Conservation (phyloP, 495 filamentous ascomycete genomes). For the Penicillium angulare region DNA sequence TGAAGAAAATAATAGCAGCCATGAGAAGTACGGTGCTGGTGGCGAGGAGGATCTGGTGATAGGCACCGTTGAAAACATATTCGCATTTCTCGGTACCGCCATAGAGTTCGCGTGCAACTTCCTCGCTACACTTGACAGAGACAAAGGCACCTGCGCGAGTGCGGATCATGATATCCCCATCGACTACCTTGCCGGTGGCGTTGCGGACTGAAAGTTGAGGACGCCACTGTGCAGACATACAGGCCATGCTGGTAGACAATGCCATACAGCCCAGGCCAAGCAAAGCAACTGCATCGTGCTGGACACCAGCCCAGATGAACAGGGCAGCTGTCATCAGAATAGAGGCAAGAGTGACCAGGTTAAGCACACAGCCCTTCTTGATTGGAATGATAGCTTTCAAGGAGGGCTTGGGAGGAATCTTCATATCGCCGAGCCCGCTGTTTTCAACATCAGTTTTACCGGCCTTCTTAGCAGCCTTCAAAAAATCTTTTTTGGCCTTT, state of each 20-base stretch:
- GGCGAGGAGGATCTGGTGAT: slow-evolving; percentile 53
- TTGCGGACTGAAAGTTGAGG: slow-evolving; percentile 50
- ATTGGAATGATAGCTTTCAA: slow-evolving; percentile 41
- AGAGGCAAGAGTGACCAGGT: slow-evolving; percentile 51
- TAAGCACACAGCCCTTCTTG: slow-evolving; percentile 45
- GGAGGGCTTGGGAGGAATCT: too few species aligned
- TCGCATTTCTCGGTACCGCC: slow-evolving; percentile 56
- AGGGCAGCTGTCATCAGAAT: slow-evolving; percentile 46
- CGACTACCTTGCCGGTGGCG: slow-evolving; percentile 48
- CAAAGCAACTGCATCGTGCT: slow-evolving; percentile 49
- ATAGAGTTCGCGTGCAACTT: slow-evolving; percentile 64
- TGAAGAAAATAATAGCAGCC: slow-evolving; percentile 58
- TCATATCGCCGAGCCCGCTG: too few species aligned
- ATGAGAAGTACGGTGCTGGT: slow-evolving; percentile 60
- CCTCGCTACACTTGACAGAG: slow-evolving; percentile 59
- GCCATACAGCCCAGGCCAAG: slow-evolving; percentile 23
- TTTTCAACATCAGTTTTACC: too few species aligned
- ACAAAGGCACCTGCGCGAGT: slow-evolving; percentile 62
- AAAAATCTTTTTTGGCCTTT: too few species aligned
- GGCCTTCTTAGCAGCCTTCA: too few species aligned
- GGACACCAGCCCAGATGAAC: slow-evolving; percentile 38
- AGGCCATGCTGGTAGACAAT: slow-evolving; percentile 15
- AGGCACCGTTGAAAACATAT: slow-evolving; percentile 40
- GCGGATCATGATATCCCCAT: slow-evolving; percentile 59
- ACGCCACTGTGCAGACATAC: slow-evolving; percentile 39